Conservation (phyloP, 495 filamentous ascomycete species). For the Penicillium desertorum region DNA sequence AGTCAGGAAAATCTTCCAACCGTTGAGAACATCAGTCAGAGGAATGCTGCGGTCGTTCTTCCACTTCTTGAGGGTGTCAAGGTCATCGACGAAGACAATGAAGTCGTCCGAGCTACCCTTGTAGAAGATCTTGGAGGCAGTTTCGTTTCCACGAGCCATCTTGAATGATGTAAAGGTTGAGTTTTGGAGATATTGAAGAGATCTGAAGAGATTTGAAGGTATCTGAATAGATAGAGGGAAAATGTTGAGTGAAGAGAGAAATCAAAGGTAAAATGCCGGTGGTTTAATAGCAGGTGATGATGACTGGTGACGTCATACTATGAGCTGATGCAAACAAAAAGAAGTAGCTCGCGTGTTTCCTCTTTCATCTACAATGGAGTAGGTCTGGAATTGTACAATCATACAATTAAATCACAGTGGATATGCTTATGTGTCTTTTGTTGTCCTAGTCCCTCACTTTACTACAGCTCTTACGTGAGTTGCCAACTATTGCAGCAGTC, state of each 20-base stretch:
- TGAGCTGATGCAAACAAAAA: slow-evolving; percentile 1
- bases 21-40: slow-evolving; percentile 78
- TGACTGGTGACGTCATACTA: slow-evolving; percentile 36
- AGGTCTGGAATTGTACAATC: background rate
- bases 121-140: slow-evolving; percentile 81
- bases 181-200: background rate
- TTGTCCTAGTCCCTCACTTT: background rate
- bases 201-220: slow-evolving; percentile 1
- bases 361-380: no score
- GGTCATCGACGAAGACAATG: slow-evolving; percentile 81
- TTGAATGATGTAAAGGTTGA: slow-evolving; percentile 23
- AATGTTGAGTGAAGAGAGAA: slow-evolving; percentile 8
- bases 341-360: background rate
- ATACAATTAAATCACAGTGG: slow-evolving; percentile 3
- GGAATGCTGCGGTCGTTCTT: slow-evolving; percentile 74
- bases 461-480: slow-evolving; percentile 4
- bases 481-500: slow-evolving; percentile 13
- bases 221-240: background rate
- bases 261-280: slow-evolving; percentile 13
- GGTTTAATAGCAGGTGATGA: slow-evolving; percentile 21
- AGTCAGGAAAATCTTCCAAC: slow-evolving; percentile 87
- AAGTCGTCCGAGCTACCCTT: slow-evolving; percentile 88
- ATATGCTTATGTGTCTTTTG: background rate
- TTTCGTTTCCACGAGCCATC: slow-evolving; percentile 79
- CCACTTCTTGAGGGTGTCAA: slow-evolving; percentile 74